phyloP scores from a whole-genome alignment of 345 rosid species.

The Tarenaya hassleriana region DNA sequence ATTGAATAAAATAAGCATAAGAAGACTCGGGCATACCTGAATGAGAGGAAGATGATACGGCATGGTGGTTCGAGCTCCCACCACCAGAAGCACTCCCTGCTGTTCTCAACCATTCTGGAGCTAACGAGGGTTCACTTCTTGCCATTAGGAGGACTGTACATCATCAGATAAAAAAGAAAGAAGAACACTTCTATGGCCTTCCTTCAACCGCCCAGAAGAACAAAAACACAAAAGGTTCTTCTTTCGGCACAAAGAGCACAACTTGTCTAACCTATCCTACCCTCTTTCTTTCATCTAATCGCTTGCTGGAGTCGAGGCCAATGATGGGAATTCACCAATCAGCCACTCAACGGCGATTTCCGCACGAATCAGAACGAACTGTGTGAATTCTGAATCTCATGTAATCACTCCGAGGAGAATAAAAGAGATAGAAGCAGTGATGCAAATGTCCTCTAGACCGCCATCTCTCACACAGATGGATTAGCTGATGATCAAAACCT shows the following conservation, averaged over 20 bases:
- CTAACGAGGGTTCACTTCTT: conserved; percentile 73
- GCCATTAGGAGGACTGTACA: conserved; percentile 57
- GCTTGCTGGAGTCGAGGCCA: neutral
- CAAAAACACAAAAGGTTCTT: conserved; percentile 5
- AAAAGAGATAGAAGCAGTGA: no score
- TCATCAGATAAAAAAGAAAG: conserved; percentile 40
- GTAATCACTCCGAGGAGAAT: neutral
- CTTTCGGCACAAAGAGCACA: conserved; percentile 4
- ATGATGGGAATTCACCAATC: neutral
- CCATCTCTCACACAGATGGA: conserved; percentile 47
- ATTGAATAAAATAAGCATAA: no score
- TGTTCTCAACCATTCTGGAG: conserved; percentile 86
- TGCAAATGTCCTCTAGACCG: conserved; percentile 38
- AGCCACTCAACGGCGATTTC: conserved; percentile 9
- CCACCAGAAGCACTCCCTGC: conserved; percentile 58
- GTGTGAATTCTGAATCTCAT: neutral
- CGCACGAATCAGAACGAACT: conserved; percentile 7
- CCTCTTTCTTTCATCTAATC: conserved; percentile 14
- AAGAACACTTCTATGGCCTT: conserved; percentile 32
- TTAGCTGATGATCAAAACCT: conserved; percentile 25
- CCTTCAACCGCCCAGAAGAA: conserved; percentile 27
- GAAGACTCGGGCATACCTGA: conserved; percentile 39
- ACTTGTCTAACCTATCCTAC: conserved; percentile 17
- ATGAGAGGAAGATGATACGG: conserved; percentile 49
- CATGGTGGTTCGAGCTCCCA: conserved; percentile 61